phyloP scores from a whole-genome alignment of 768 basidiomycete species.

The Neoboletus brunneissimus region DNA sequence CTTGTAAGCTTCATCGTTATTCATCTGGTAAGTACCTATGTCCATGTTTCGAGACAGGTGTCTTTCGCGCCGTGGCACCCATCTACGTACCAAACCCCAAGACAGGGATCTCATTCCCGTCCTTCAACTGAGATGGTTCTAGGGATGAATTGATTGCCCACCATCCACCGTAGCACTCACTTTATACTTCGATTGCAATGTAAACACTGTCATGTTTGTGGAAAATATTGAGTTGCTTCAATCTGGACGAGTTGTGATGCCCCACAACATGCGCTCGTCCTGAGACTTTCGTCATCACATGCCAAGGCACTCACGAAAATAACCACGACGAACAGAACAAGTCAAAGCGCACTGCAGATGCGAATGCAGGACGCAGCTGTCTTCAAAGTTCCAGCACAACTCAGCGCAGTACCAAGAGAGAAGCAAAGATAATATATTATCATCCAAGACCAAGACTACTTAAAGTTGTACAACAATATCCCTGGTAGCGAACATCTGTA shows the following conservation, averaged over 20 bases:
- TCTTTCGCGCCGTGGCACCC: background rate
- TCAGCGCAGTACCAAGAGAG: background rate
- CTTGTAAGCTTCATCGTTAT: constrained; percentile 5
- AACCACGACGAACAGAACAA: background rate
- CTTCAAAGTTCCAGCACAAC: too few relatives aligned
- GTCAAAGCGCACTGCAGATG: too few relatives aligned
- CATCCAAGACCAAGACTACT: background rate
- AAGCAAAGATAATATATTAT: background rate
- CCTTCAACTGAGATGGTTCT: background rate
- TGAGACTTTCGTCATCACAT: background rate
- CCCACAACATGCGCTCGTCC: too few relatives aligned
- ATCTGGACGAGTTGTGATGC: background rate
- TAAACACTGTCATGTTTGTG: background rate
- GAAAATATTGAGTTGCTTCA: background rate
- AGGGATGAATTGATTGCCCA: background rate
- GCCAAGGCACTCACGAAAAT: background rate
- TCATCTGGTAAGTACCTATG: constrained; percentile 3
- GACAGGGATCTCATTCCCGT: constrained; percentile 8
- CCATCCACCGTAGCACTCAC: background rate
- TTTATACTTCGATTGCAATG: constrained; percentile 5
- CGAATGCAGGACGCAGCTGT: background rate
- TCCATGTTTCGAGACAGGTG: background rate
- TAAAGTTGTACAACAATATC: background rate
- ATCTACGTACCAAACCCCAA: constrained; percentile 8
- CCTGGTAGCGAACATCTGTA: constrained; percentile 4